These are phyloP conservation scores for Phycomyces blakesleeanus DNA, from an alignment of 192 early-diverging fungal genomes.

Conservation along the genomic window DNA sequence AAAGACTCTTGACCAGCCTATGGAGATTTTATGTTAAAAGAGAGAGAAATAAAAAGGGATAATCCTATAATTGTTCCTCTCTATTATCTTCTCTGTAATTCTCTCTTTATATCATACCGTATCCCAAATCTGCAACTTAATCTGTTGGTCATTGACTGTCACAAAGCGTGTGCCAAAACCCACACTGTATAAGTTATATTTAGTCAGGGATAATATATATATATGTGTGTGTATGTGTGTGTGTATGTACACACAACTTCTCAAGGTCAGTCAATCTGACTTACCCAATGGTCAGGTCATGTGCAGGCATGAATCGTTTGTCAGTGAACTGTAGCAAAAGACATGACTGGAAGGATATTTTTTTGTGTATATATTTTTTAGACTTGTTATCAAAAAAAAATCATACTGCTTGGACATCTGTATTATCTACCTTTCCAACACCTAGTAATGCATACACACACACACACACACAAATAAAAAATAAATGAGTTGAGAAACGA, in stretches of 20 bases:
- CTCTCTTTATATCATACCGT: conserved; percentile 48
- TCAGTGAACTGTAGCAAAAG: conserved; percentile 81
- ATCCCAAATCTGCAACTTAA: conserved; percentile 96
- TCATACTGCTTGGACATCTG: too few species aligned
- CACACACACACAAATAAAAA: too few species aligned
- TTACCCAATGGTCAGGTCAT: conserved; percentile 81
- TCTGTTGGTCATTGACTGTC: conserved; percentile 68
- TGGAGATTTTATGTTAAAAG: not conserved
- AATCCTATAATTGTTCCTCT: too few species aligned
- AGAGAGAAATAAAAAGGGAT: not conserved
- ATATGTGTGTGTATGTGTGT: too few species aligned
- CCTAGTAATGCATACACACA: too few species aligned
- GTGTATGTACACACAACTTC: too few species aligned
- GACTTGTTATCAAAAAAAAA: too few species aligned
- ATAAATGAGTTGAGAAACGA: too few species aligned
- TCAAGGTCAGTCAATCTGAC: not conserved
- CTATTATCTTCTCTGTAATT: too few species aligned
- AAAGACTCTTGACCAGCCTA: conserved; percentile 82
- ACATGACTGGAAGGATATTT: conserved; percentile 50
- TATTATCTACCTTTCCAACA: conserved; percentile 71
- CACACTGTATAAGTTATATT: too few species aligned
- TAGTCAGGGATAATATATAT: too few species aligned
- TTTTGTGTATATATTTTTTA: not conserved
- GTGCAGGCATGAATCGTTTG: conserved; percentile 75
- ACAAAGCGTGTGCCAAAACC: conserved; percentile 81